Base-by-base conservation (phyloP, 352 stramenopile species). In the Phytophthora foliorum region DNA sequence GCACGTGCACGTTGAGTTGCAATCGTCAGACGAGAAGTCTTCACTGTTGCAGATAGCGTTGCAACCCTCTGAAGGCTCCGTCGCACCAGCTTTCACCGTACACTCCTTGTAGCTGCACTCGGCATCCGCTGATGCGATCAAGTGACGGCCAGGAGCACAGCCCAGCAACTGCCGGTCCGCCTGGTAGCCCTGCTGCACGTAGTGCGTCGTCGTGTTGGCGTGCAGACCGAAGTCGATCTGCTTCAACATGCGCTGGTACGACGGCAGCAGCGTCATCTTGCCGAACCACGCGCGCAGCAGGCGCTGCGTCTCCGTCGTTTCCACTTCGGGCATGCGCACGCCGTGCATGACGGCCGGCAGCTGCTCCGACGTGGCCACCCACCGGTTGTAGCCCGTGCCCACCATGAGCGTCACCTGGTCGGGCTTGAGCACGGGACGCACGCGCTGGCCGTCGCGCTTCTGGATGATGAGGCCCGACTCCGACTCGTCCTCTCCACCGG, bases 211-310 rank as follows among this genome's bases (percentile, higher is more conserved):
- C 31, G 62, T 55, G 57, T 79, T 74, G 27, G 63, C 64, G 50
- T 86, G 77, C 62, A 74, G 72, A 45, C 69, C 75, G 48, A 88
- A 88, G 34, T 77, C 79, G 48, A 84, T 73, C 17, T 85, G 62
- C 46, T 67, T 61, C 19, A 84, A 64, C 78, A 88, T 85, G 60
- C 75, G 78, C 48, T 88, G 80, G 67, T 86, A 76, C 24, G 74
- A 73, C 52, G 80, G 80, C 34, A 88, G 56, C 63, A 88, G 67
- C 54, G 77, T 88, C 80, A 88, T 88, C 75, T 86, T 88, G 69
- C 80, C 80, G 44, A 86, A 88, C 75, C 78, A 88, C 19, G 75
- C 70, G 29, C 80, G 80, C 32, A 86, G 56, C 45, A 86, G 52
- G 19, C 77, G 77, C 50, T 84, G 67, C 17, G 57, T 64, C 39